phyloP scores from a whole-genome alignment of 768 basidiomycete genomes.

The Paxillus rubicundulus region DNA sequence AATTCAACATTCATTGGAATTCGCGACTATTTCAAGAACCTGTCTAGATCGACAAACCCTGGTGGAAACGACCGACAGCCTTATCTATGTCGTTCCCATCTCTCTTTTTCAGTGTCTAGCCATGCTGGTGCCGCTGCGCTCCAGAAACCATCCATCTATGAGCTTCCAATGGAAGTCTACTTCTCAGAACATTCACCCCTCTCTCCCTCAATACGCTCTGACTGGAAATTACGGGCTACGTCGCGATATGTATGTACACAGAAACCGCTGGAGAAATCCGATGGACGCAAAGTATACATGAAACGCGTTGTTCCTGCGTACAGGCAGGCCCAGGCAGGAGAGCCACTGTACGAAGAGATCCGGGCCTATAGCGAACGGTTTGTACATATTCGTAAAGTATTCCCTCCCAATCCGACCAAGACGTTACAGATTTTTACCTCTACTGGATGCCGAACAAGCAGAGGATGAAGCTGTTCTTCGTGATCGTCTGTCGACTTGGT shows the following conservation, averaged over 20 bases:
- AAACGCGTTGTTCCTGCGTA: conserved; percentile 41
- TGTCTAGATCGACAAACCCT: conserved; percentile 11
- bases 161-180: conserved; percentile 26
- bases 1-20: conserved; percentile 31
- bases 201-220: conserved; percentile 40
- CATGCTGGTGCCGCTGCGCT: conserved; percentile 8
- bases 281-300: conserved; percentile 24
- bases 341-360: conserved; percentile 49
- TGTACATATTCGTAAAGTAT: conserved; percentile 8
- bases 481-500: conserved; percentile 69
- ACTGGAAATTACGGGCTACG: conserved; percentile 58
- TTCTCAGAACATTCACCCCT: conserved; percentile 32
- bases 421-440: conserved; percentile 43
- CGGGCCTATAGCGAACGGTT: conserved; percentile 56
- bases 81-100: background rate
- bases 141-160: conserved; percentile 14
- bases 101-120: conserved; percentile 16
- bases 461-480: conserved; percentile 59
- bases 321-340: conserved; percentile 32
- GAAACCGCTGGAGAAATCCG: conserved; percentile 9
- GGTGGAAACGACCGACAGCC: background rate
- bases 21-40: conserved; percentile 26
- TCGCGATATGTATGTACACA: conserved; percentile 37
- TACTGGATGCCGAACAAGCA: conserved; percentile 57
- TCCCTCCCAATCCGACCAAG: background rate